Evolutionary conservation across 805 yeast species (phyloP).

Genomic region (Wickerhamiella musiphila): DNA sequence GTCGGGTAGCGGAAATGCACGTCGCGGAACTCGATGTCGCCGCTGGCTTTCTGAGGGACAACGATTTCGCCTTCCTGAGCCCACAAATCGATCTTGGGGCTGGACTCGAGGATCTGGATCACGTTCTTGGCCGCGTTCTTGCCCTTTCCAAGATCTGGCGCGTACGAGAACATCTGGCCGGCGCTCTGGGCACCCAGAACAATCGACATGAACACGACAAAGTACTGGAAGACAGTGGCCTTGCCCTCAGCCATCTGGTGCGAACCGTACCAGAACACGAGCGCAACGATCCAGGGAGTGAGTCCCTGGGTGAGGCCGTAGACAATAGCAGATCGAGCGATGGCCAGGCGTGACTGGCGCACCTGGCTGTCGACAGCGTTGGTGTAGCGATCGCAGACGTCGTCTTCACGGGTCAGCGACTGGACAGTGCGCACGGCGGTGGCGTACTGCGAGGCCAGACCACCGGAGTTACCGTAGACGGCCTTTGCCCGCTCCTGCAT

Average conservation of each 20-base stretch:
- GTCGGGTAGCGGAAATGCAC: slow-evolving; percentile 53
- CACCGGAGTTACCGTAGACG: slow-evolving; percentile 24
- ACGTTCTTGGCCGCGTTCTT: slow-evolving; percentile 22
- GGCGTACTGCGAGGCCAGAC: slow-evolving; percentile 25
- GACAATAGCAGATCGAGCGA: slow-evolving; percentile 20
- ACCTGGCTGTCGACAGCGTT: slow-evolving; percentile 19
- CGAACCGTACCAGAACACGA: slow-evolving; percentile 29
- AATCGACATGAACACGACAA: slow-evolving; percentile 24
- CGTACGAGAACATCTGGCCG: slow-evolving; percentile 25
- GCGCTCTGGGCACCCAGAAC: slow-evolving; percentile 29
- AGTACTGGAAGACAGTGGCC: slow-evolving; percentile 21
- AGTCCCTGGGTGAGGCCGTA: slow-evolving; percentile 25
- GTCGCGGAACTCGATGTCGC: slow-evolving; percentile 36
- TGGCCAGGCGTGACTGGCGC: slow-evolving; percentile 15
- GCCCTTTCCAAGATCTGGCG: slow-evolving; percentile 30
- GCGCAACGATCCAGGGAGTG: slow-evolving; percentile 25
- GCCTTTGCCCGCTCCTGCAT: slow-evolving; percentile 24
- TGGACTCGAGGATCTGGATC: slow-evolving; percentile 18
- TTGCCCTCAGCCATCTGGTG: slow-evolving; percentile 20
- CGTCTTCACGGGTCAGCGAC: slow-evolving; percentile 25
- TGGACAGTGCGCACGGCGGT: slow-evolving; percentile 26
- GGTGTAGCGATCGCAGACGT: slow-evolving; percentile 20
- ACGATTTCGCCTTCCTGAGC: slow-evolving; percentile 17
- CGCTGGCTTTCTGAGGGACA: slow-evolving; percentile 23
- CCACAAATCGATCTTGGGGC: slow-evolving; percentile 22